Base-by-base conservation (phyloP, 768 basidiomycete species). In the Clathrus columnatus region DNA sequence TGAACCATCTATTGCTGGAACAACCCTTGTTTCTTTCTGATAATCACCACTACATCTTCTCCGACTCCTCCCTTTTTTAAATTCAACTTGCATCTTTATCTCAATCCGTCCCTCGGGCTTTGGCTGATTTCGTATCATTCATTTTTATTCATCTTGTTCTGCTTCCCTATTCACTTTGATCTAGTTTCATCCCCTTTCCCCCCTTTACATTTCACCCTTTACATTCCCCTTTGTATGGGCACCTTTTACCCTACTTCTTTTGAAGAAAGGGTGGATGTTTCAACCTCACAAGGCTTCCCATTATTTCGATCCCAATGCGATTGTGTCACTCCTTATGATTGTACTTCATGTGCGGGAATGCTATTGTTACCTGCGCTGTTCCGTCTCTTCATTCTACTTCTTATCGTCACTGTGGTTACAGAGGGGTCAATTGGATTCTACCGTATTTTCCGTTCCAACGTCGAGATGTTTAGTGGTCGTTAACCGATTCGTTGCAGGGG, bases 1-100 rank as follows among this genome's bases (percentile, higher is more conserved):
- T 36, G 36, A 36, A 36, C 36, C 11, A 41, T 50, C 29, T 50
- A 30, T 29, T 46, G 26, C 20, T 53, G 51, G 50, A 43, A 53
- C 44, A 36, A 32, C 16, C 16, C n/a, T 36, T 8, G 11, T 36
- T 36, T 36, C 36, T 36, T 36, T 36, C 36, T n/a, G 7, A 36
- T n/a, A 11, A 36, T 36, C 36, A 14, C 36, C n/a, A 14, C 36
- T n/a, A 11, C 36, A 11, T 48, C 20, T 18, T 48, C 11, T 18
- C 16, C 46, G 16, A 7, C 46, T 2, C 23, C 46, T 4, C 46
- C 18, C 4, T 11, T 18, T 18, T 48, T 48, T 48, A 14, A 14
- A 14, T 28, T 48, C 46, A 24, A 4, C 16, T 28, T 48, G 4
- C 46, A 47, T 47, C n/a, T 47, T 7, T 47, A 7, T 26, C 14